Evolutionary conservation across 768 basidiomycete genomes (phyloP).

Genomic region (Panaeolus cyanescens): DNA sequence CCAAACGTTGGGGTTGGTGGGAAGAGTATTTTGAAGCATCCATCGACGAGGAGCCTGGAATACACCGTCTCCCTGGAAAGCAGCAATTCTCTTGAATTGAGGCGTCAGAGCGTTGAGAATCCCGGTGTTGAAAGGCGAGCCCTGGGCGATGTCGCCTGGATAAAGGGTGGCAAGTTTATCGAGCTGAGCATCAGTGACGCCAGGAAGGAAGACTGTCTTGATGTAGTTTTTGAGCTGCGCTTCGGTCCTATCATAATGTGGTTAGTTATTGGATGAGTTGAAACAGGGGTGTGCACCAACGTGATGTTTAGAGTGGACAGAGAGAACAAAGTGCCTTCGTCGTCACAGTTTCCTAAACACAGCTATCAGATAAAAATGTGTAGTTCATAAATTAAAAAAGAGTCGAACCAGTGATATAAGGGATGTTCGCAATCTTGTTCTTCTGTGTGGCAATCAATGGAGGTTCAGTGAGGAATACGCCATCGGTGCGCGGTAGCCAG

Average conservation of each 20-base stretch:
- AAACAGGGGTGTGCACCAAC: conserved; percentile 23
- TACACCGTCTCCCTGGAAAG: conserved; percentile 42
- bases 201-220: conserved; percentile 17
- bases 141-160: not conserved
- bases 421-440: conserved; percentile 2
- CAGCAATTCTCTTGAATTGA: conserved; percentile 43
- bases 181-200: conserved; percentile 11
- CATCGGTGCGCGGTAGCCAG: conserved; percentile 44
- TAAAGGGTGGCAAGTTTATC: conserved; percentile 14
- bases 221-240: conserved; percentile 21
- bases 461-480: conserved; percentile 41
- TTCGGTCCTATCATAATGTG: conserved; percentile 15
- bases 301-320: conserved; percentile 45
- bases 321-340: conserved; percentile 55
- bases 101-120: conserved; percentile 36
- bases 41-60: conserved; percentile 47
- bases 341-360: conserved; percentile 47
- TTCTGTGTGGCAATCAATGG: conserved; percentile 18
- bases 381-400: not conserved
- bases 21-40: conserved; percentile 31
- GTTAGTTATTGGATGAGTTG: not conserved
- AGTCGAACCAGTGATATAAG: conserved; percentile 20
- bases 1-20: conserved; percentile 6
- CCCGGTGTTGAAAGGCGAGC: not conserved
- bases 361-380: not conserved